Percentiles rank a stretch among this genome's conserved stretches.
These are phyloP conservation scores for Penicillium mononematosum DNA, from an alignment of 495 filamentous ascomycete genomes.

Conservation along the genomic window DNA sequence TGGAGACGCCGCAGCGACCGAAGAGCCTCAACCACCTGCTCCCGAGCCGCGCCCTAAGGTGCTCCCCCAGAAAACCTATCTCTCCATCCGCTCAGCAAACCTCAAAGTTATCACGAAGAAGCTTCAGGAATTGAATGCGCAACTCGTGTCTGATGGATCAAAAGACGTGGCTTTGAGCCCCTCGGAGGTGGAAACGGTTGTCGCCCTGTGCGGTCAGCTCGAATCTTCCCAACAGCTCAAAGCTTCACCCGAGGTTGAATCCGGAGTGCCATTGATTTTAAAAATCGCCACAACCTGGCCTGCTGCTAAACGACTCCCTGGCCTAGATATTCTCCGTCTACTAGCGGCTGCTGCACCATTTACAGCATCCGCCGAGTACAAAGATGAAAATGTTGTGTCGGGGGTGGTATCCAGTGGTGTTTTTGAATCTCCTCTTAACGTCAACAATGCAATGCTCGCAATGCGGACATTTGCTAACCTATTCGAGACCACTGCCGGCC, in stretches of 20 bases:
- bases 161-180: constrained; percentile 75
- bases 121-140: constrained; percentile 66
- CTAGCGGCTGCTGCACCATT: constrained; percentile 64
- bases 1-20: constrained; percentile 51
- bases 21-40: constrained; percentile 30
- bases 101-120: constrained; percentile 69
- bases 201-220: constrained; percentile 54
- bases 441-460: constrained; percentile 85
- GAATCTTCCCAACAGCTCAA: constrained; percentile 46
- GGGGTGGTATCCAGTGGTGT: constrained; percentile 50
- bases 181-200: constrained; percentile 59
- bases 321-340: constrained; percentile 80
- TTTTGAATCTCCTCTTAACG: constrained; percentile 53
- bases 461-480: constrained; percentile 82
- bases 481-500: constrained; percentile 72
- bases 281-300: constrained; percentile 76
- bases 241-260: constrained; percentile 37
- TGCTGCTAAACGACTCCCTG: constrained; percentile 71
- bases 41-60: constrained; percentile 55
- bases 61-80: constrained; percentile 80
- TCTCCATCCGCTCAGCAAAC: constrained; percentile 65
- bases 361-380: constrained; percentile 57
- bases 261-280: constrained; percentile 58
- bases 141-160: constrained; percentile 62
- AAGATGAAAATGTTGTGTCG: constrained; percentile 52